Conservation (phyloP, 106 monocot genomes). For the Posidonia australis region DNA sequence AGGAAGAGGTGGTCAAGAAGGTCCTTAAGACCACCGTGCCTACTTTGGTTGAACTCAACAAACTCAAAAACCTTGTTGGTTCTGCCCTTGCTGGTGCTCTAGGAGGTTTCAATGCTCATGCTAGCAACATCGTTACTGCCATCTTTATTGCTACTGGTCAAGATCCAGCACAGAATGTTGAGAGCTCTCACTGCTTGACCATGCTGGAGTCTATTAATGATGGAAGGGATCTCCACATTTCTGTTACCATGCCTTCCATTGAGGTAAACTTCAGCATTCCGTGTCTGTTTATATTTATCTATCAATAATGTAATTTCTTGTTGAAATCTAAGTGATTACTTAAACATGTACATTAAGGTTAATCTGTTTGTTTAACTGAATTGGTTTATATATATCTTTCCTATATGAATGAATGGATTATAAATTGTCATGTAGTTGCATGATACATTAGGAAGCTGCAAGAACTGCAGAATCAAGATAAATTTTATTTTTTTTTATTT, state of each 20-base stretch:
- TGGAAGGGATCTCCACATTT: constrained; percentile 71
- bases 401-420: neutral
- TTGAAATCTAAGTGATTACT: too few relatives aligned
- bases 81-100: constrained; percentile 84
- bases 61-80: constrained; percentile 74
- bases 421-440: neutral
- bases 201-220: constrained; percentile 81
- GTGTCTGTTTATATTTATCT: constrained; percentile 2
- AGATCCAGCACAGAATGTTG: constrained; percentile 90
- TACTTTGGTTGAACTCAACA: constrained; percentile 67
- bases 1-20: constrained; percentile 52
- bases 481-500: too few relatives aligned
- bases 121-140: constrained; percentile 79
- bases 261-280: constrained; percentile 29
- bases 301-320: too few relatives aligned
- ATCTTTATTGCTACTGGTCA: constrained; percentile 85
- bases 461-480: too few relatives aligned
- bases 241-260: constrained; percentile 88
- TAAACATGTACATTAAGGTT: too few relatives aligned
- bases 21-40: constrained; percentile 62
- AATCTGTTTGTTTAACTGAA: too few relatives aligned
- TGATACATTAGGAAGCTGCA: neutral
- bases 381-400: too few relatives aligned
- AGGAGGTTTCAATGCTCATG: constrained; percentile 89
- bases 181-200: constrained; percentile 88